Evolutionary conservation across 768 basidiomycete species (phyloP).

Genomic region (Cubamyces sp.): DNA sequence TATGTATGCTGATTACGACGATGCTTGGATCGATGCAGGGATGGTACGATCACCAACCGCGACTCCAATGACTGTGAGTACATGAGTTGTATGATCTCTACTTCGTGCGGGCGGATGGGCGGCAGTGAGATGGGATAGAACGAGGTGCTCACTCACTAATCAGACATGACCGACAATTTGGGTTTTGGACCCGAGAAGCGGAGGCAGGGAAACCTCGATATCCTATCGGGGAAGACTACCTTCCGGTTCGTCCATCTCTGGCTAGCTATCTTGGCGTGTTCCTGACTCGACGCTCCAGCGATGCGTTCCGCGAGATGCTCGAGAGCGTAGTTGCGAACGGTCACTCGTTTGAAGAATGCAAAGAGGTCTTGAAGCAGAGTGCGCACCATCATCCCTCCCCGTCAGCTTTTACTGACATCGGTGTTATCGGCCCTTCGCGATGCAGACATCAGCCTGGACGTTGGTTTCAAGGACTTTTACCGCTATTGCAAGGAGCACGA

Average conservation of each 20-base stretch:
- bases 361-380: slow-evolving; percentile 75
- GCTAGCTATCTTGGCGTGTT: background rate
- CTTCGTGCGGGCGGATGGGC: background rate
- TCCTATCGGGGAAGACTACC: slow-evolving; percentile 64
- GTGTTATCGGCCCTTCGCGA: background rate
- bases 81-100: background rate
- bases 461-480: slow-evolving; percentile 89
- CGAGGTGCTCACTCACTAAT: background rate
- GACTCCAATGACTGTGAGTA: slow-evolving; percentile 91
- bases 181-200: slow-evolving; percentile 82
- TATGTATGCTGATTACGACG: slow-evolving; percentile 4
- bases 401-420: slow-evolving; percentile 12
- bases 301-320: slow-evolving; percentile 88
- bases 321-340: slow-evolving; percentile 74
- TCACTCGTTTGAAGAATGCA: slow-evolving; percentile 86
- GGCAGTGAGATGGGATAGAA: background rate
- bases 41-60: slow-evolving; percentile 90
- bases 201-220: slow-evolving; percentile 71
- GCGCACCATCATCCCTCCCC: slow-evolving; percentile 29
- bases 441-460: slow-evolving; percentile 82
- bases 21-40: slow-evolving; percentile 51
- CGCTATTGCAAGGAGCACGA: slow-evolving; percentile 78
- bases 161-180: slow-evolving; percentile 88
- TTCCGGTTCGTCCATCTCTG: slow-evolving; percentile 58
- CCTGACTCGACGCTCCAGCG: slow-evolving; percentile 48